phyloP scores from a whole-genome alignment of 441 rosid species.

The Pelargonium cotyledonis region DNA sequence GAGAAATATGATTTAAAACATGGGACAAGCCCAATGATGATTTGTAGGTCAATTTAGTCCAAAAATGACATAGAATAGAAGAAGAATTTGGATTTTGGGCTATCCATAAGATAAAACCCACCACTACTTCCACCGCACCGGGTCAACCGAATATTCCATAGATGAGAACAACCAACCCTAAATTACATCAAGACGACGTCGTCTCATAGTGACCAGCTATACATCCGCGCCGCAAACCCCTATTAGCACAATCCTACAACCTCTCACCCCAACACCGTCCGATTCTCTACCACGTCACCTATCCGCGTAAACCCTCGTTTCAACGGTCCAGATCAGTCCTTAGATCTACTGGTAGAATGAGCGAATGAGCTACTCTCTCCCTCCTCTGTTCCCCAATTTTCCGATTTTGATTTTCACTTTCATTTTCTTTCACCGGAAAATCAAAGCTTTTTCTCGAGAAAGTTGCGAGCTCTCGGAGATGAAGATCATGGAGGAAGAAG shows the following conservation, averaged over 20 bases:
- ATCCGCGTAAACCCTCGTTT: background rate
- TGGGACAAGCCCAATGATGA: too few relatives aligned
- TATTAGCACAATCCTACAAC: background rate
- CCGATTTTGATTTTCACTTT: background rate
- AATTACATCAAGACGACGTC: too few relatives aligned
- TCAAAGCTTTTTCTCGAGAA: background rate
- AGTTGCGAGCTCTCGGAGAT: background rate
- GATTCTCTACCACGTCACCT: background rate
- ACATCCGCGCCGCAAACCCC: background rate
- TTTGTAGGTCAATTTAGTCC: too few relatives aligned
- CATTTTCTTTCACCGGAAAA: too few relatives aligned
- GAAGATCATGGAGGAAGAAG: background rate
- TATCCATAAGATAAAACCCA: too few relatives aligned
- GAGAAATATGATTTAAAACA: too few relatives aligned
- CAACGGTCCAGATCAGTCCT: background rate
- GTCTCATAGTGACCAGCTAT: too few relatives aligned
- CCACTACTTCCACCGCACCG: too few relatives aligned
- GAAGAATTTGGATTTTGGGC: too few relatives aligned
- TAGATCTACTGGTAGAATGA: background rate
- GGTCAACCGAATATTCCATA: too few relatives aligned
- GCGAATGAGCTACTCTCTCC: background rate
- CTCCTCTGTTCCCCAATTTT: conserved; percentile 1
- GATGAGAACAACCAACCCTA: too few relatives aligned
- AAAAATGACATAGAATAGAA: too few relatives aligned
- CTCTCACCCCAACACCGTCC: background rate